Evolutionary conservation across 225 moss, liverwort and hornwort genomes (phyloP).

Genomic region (Bryoerythrophyllum caledonicum): DNA sequence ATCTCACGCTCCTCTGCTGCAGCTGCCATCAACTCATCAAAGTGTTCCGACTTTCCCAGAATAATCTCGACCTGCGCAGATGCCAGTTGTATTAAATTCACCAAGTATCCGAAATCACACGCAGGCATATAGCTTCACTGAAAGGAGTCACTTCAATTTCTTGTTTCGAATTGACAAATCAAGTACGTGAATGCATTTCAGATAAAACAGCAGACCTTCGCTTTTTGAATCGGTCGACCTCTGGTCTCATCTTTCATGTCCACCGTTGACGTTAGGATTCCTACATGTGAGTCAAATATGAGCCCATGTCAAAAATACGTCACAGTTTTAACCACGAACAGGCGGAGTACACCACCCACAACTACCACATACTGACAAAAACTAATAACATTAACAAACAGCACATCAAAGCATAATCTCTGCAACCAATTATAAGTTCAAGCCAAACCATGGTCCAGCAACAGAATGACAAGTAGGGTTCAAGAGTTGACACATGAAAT

Average conservation of each 20-base stretch:
- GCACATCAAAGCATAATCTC: not conserved
- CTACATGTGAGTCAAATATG: constrained; percentile 24
- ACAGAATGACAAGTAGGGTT: not conserved
- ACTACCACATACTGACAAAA: not conserved
- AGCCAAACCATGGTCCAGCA: not conserved
- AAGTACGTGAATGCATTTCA: not conserved
- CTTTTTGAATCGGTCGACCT: constrained; percentile 98
- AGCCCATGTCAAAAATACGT: not conserved
- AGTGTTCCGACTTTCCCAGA: constrained; percentile 89
- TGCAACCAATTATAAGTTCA: not conserved
- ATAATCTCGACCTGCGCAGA: constrained; percentile 79
- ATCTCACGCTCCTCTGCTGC: constrained; percentile 92
- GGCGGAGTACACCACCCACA: not conserved
- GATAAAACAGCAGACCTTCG: constrained; percentile 54
- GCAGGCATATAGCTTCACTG: not conserved
- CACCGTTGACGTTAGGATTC: constrained; percentile 94
- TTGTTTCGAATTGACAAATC: not conserved
- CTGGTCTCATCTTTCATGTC: constrained; percentile 99
- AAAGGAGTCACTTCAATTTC: not conserved
- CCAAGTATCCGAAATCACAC: not conserved
- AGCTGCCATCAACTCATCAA: constrained; percentile 95
- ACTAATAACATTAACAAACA: not conserved
- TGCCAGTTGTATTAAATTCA: not conserved
- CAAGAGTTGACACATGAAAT: not conserved
- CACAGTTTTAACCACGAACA: not conserved